Conservation (phyloP, 805 yeast genomes). For the Candida oleophila region DNA sequence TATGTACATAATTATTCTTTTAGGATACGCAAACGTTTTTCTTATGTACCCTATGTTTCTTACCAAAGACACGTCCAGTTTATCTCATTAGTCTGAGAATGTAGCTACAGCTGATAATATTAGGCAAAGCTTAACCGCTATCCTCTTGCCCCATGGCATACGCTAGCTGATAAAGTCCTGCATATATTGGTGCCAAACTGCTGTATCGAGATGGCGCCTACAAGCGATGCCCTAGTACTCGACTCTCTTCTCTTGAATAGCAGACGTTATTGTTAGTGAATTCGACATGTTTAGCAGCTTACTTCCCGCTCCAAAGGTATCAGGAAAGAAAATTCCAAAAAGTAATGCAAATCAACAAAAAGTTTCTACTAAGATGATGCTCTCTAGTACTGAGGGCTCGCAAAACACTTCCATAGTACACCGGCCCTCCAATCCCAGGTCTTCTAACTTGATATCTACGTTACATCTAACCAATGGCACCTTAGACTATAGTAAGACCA, state of each 20-base stretch:
- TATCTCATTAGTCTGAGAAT: too few species aligned
- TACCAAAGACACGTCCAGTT: too few species aligned
- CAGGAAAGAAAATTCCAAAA: conserved; percentile 1
- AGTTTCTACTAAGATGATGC: neutral
- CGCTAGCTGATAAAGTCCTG: too few species aligned
- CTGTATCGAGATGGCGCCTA: too few species aligned
- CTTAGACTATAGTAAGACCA: conserved; percentile 25
- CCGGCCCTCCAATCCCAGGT: neutral
- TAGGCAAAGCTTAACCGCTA: too few species aligned
- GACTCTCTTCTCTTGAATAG: neutral
- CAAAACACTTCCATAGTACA: neutral
- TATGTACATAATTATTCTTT: too few species aligned
- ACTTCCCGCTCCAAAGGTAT: conserved; percentile 3
- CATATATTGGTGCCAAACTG: too few species aligned
- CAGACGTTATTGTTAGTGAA: neutral
- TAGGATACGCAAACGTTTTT: too few species aligned
- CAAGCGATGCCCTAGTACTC: too few species aligned
- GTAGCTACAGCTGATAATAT: too few species aligned
- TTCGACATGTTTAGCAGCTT: conserved; percentile 2
- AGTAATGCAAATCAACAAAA: neutral
- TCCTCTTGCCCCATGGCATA: too few species aligned
- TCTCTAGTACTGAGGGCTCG: neutral
- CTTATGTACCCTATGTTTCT: too few species aligned
- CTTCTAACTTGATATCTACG: conserved; percentile 14
- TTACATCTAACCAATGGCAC: conserved; percentile 27